Evolutionary conservation across 75 land plant species (phyloP).

Genomic region (Larix kaempferi): DNA sequence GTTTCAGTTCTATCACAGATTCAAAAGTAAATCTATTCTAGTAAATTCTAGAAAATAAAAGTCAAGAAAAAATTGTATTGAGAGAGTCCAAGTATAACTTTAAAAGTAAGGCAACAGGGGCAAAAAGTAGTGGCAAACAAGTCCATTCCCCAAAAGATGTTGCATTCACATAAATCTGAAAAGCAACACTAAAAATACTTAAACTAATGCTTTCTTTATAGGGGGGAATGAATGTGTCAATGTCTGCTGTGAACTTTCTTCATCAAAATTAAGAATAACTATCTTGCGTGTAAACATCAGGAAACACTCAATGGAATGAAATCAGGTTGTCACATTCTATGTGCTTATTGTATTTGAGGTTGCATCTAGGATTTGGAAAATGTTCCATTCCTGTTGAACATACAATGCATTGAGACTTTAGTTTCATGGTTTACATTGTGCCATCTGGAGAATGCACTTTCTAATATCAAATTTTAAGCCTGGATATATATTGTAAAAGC

Average conservation of each 20-base stretch:
- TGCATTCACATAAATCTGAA: neutral
- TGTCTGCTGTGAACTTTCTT: neutral
- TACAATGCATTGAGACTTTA: neutral
- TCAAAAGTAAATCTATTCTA: neutral
- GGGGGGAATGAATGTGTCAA: neutral
- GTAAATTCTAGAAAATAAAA: neutral
- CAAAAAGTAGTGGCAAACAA: neutral
- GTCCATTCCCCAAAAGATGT: neutral
- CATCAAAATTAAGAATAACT: neutral
- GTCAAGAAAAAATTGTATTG: neutral
- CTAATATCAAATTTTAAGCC: neutral
- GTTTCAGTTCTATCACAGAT: neutral
- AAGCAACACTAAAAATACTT: neutral
- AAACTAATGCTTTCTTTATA: neutral
- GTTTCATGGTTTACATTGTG: neutral
- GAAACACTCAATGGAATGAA: neutral
- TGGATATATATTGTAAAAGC: too few relatives aligned
- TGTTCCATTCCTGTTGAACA: neutral
- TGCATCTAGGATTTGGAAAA: neutral
- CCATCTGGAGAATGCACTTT: neutral
- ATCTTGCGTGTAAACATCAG: neutral
- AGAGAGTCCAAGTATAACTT: neutral
- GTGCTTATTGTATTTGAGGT: neutral
- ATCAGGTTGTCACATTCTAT: neutral
- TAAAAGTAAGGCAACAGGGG: neutral